Conservation (phyloP, 108 stramenopile genomes). For the Mediolabrus comicus region DNA sequence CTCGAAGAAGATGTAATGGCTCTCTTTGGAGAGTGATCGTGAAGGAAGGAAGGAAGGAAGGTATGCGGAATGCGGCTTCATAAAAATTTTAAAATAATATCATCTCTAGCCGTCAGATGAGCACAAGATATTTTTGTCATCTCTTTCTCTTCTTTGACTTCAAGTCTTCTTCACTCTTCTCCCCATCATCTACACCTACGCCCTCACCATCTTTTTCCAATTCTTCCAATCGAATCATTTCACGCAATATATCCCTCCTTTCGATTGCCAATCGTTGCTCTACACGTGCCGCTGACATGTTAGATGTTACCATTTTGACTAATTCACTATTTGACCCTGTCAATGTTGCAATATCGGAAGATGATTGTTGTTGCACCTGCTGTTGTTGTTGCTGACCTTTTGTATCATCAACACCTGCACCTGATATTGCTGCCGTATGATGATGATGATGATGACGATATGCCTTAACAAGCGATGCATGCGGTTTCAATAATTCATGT, state of each 20-base stretch:
- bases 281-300: slow-evolving; percentile 44
- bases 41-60: no score
- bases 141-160: background rate
- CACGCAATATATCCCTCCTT: slow-evolving; percentile 35
- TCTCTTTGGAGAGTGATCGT: no score
- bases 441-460: slow-evolving; percentile 14
- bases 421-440: background rate
- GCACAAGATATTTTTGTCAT: background rate
- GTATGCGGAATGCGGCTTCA: background rate
- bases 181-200: background rate
- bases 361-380: background rate
- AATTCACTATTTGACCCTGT: background rate
- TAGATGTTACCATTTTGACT: slow-evolving; percentile 30
- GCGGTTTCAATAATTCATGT: slow-evolving; percentile 39
- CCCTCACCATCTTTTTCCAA: background rate
- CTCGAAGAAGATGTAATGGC: no score
- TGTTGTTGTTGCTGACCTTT: background rate
- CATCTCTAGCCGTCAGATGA: no score
- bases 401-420: background rate
- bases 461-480: slow-evolving; percentile 23
- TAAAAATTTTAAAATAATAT: no score
- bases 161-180: background rate
- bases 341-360: background rate
- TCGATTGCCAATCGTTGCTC: slow-evolving; percentile 39
- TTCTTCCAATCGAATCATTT: slow-evolving; percentile 47